A percentile compares a stretch with the other conserved stretches of the same genome.
These are phyloP conservation scores for Alternaria alternata DNA, from an alignment of 2,329 filamentous ascomycete species.

Conservation along the genomic window DNA sequence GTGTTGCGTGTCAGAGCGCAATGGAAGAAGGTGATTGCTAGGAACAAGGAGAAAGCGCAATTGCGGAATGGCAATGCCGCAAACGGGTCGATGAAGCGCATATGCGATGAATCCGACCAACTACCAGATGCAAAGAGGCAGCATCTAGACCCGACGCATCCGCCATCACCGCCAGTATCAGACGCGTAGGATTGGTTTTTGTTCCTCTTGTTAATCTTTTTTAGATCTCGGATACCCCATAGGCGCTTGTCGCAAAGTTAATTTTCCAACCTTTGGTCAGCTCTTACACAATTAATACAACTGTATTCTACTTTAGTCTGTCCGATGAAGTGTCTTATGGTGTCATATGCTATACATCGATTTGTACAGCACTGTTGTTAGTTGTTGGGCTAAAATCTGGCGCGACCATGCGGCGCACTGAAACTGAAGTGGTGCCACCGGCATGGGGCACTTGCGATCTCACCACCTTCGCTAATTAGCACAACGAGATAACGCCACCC, in stretches of 20 bases:
- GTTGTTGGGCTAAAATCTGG: neutral
- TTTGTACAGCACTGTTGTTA: neutral
- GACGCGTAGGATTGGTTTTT: slow-evolving; percentile 24
- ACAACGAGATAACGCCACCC: slow-evolving; percentile 1
- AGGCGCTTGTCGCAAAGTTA: neutral
- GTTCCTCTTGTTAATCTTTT: neutral
- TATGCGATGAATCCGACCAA: slow-evolving; percentile 21
- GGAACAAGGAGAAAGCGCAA: slow-evolving; percentile 27
- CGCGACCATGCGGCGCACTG: neutral
- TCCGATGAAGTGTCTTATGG: neutral
- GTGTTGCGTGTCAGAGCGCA: slow-evolving; percentile 35
- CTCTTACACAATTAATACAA: neutral
- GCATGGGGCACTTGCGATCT: neutral
- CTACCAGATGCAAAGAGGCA: slow-evolving; percentile 30
- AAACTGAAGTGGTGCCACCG: slow-evolving; percentile 9
- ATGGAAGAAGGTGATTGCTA: slow-evolving; percentile 41
- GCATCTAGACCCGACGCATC: slow-evolving; percentile 25
- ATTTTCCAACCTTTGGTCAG: neutral
- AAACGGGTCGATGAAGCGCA: slow-evolving; percentile 28
- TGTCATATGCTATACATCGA: neutral
- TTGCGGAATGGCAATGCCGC: neutral
- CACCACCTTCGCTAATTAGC: slow-evolving; percentile 11
- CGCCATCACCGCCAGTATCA: slow-evolving; percentile 40
- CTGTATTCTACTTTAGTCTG: neutral
- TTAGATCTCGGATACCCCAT: neutral